Evolutionary conservation across 257 asterid species (phyloP).

Genomic region (Nicotiana attenuata): DNA sequence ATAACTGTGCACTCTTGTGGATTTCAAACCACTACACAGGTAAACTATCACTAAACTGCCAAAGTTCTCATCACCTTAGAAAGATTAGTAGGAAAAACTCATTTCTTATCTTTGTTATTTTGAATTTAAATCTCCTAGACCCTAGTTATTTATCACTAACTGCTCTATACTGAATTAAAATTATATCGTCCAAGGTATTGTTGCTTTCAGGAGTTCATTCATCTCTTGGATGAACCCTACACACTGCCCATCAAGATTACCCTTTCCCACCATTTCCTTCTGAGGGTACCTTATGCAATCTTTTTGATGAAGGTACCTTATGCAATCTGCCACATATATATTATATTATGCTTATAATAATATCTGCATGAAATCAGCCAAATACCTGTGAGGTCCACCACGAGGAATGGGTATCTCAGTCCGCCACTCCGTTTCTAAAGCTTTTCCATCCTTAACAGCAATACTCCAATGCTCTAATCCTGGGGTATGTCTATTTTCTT

Average conservation of each 20-base stretch:
- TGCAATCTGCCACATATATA: background rate
- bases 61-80: background rate
- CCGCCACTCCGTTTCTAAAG: constrained; percentile 72
- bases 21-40: background rate
- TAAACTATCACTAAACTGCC: background rate
- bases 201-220: background rate
- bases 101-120: background rate
- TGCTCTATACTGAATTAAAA: background rate
- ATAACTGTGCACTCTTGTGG: background rate
- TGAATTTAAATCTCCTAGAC: background rate
- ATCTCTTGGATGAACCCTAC: background rate
- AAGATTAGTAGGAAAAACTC: background rate
- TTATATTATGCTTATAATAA: background rate
- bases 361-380: background rate
- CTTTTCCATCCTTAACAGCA: constrained; percentile 79
- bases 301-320: background rate
- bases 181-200: background rate
- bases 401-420: constrained; percentile 82
- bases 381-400: constrained; percentile 94
- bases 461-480: constrained; percentile 87
- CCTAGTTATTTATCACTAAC: background rate
- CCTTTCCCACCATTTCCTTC: background rate
- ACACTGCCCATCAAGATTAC: background rate
- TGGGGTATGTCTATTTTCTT: constrained; percentile 74
- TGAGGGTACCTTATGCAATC: background rate